These are phyloP conservation scores for Termitomyces sp. DNA, from an alignment of 768 basidiomycete genomes.

Conservation along the genomic window DNA sequence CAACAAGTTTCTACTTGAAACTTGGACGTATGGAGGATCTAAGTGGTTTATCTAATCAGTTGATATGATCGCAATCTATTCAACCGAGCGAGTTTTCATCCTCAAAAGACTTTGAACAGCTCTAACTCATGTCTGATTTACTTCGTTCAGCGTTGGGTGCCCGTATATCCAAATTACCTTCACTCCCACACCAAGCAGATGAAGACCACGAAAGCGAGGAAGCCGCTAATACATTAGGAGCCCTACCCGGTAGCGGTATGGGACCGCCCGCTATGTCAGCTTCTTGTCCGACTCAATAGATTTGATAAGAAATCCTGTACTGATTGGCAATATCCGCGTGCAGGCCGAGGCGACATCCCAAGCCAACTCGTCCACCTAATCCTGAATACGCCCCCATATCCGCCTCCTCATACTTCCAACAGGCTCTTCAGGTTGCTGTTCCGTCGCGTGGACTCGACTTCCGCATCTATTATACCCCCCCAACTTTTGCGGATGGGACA, in stretches of 20 bases:
- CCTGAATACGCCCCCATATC: slow-evolving; percentile 75
- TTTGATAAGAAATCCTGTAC: slow-evolving; percentile 8
- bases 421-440: slow-evolving; percentile 77
- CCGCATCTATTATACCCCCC: slow-evolving; percentile 82
- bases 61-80: not conserved
- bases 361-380: slow-evolving; percentile 40
- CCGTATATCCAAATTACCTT: slow-evolving; percentile 71
- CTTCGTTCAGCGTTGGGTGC: slow-evolving; percentile 77
- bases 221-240: slow-evolving; percentile 52
- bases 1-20: too few species aligned
- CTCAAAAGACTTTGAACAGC: not conserved
- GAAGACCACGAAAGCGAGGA: slow-evolving; percentile 57
- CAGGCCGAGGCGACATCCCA: slow-evolving; percentile 31
- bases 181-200: slow-evolving; percentile 37
- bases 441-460: slow-evolving; percentile 58
- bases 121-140: slow-evolving; percentile 56
- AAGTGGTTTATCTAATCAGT: not conserved
- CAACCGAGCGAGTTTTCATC: not conserved
- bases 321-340: slow-evolving; percentile 10
- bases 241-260: slow-evolving; percentile 55
- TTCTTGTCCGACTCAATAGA: slow-evolving; percentile 8
- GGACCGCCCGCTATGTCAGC: slow-evolving; percentile 65
- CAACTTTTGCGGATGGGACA: slow-evolving; percentile 50
- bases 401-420: slow-evolving; percentile 68
- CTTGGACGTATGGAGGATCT: too few species aligned